These are phyloP conservation scores for Lentinula sp. DNA, from an alignment of 768 basidiomycete genomes.

Conservation along the genomic window DNA sequence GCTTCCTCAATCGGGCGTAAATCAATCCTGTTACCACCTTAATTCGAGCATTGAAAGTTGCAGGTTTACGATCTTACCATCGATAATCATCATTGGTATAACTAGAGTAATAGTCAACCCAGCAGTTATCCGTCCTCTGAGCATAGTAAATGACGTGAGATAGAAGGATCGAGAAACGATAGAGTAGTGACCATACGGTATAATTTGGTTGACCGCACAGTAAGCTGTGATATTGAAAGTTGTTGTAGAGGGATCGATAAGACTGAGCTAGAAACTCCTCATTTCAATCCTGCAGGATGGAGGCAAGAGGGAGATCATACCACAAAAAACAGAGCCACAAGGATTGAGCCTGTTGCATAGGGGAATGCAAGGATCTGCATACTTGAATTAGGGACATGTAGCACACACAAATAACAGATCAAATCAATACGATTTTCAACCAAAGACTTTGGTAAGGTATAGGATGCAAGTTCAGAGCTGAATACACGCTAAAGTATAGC, in stretches of 20 bases:
- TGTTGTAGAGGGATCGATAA: neutral
- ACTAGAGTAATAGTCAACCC: neutral
- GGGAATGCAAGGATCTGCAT: neutral
- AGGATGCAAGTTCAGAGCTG: neutral
- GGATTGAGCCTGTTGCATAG: neutral
- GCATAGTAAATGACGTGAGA: neutral
- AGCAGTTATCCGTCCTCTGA: neutral
- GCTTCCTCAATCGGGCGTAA: neutral
- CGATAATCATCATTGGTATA: neutral
- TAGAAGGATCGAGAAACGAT: neutral
- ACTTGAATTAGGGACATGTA: neutral
- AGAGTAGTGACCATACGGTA: neutral
- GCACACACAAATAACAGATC: neutral
- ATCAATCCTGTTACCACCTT: neutral
- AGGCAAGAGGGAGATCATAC: neutral
- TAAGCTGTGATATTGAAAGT: neutral
- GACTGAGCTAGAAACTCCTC: neutral
- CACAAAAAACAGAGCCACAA: neutral
- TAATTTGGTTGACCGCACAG: neutral
- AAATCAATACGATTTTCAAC: neutral
- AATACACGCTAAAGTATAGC: neutral
- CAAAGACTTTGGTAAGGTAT: neutral
- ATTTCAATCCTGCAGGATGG: neutral
- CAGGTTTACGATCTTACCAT: neutral
- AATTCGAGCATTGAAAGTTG: neutral